Conservation (phyloP, 2,329 filamentous ascomycete genomes). For the Xenosphaeropsis pyriputrescens region DNA sequence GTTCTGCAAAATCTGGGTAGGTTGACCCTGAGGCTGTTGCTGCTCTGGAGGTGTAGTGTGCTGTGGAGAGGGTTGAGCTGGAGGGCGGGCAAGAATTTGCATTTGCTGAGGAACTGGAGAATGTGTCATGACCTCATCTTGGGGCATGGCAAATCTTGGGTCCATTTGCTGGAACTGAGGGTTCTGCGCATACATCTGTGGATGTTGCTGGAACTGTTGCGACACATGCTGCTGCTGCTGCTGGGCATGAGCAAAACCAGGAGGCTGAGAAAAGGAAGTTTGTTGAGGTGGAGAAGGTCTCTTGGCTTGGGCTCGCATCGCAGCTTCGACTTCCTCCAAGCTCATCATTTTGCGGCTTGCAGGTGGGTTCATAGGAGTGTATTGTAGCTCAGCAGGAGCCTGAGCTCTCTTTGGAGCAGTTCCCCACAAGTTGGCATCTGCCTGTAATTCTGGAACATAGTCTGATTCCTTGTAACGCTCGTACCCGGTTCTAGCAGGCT, state of each 20-base stretch:
- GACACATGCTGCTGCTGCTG: conserved; percentile 12
- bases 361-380: conserved; percentile 18
- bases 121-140: conserved; percentile 1
- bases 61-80: conserved; percentile 3
- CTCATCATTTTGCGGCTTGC: conserved; percentile 73
- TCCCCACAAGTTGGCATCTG: conserved; percentile 88
- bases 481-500: conserved; percentile 67
- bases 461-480: conserved; percentile 80
- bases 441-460: conserved; percentile 78
- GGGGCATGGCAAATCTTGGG: neutral
- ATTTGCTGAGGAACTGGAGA: conserved; percentile 8
- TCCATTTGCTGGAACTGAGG: conserved; percentile 12
- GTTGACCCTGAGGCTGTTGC: conserved; percentile 26
- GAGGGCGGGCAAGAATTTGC: conserved; percentile 13
- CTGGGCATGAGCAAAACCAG: conserved; percentile 8
- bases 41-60: conserved; percentile 9
- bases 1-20: conserved; percentile 69
- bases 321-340: conserved; percentile 89
- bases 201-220: conserved; percentile 13
- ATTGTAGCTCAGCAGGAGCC: conserved; percentile 10
- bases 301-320: conserved; percentile 62
- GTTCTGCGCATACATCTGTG: conserved; percentile 15
- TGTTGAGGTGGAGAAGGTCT: conserved; percentile 24
- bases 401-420: conserved; percentile 46
- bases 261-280: conserved; percentile 15